Evolutionary conservation across 2,329 filamentous ascomycete genomes (phyloP).

Genomic region (Westerdykella aurantiaca): DNA sequence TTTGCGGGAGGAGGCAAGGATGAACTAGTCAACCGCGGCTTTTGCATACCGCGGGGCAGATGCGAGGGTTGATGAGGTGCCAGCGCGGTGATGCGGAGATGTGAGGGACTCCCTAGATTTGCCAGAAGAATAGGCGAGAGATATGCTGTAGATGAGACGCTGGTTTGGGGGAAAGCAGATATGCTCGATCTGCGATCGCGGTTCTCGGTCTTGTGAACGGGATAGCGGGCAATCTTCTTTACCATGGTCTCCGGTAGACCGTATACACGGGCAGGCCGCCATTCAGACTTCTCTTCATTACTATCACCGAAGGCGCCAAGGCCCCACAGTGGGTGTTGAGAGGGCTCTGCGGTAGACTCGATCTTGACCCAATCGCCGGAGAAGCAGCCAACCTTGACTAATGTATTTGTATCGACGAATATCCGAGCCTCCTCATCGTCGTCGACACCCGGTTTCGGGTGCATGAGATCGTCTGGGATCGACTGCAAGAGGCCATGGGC

Average conservation of each 20-base stretch:
- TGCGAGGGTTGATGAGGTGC: constrained; percentile 45
- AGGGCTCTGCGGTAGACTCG: constrained; percentile 70
- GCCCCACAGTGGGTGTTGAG: constrained; percentile 61
- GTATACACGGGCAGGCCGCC: constrained; percentile 83
- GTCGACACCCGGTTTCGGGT: constrained; percentile 76
- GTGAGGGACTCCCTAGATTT: constrained; percentile 73
- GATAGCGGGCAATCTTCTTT: constrained; percentile 50
- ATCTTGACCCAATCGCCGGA: constrained; percentile 95
- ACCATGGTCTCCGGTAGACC: constrained; percentile 71
- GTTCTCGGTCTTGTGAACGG: constrained; percentile 41
- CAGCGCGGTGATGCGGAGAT: constrained; percentile 71
- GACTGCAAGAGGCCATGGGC: constrained; percentile 67
- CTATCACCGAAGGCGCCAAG: constrained; percentile 61
- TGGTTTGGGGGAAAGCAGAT: constrained; percentile 25
- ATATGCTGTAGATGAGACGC: constrained; percentile 49
- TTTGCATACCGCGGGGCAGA: constrained; percentile 33
- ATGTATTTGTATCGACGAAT: constrained; percentile 80
- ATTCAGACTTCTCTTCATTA: constrained; percentile 57
- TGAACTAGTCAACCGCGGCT: constrained; percentile 40
- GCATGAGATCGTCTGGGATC: constrained; percentile 71
- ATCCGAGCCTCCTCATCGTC: constrained; percentile 83
- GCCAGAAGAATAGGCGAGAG: constrained; percentile 80
- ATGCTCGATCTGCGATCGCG: constrained; percentile 50
- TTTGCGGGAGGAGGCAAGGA: constrained; percentile 56
- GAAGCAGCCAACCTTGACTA: constrained; percentile 90